Evolutionary conservation across 352 stramenopile genomes (phyloP).

Genomic region (Globisporangium cylindrosporum): DNA sequence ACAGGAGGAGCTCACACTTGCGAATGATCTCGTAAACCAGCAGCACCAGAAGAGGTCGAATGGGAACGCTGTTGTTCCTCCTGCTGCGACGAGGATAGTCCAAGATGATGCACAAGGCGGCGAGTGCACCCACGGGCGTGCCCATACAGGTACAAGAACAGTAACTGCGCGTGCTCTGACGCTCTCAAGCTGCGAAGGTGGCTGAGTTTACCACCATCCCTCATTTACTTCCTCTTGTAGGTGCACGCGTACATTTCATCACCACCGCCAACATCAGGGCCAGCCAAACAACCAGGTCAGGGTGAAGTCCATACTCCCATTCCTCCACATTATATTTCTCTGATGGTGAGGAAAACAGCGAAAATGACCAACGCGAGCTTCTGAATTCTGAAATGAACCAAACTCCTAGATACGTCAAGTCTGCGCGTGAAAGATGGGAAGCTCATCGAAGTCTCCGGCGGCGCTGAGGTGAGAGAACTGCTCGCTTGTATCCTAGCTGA

Average conservation of each 20-base stretch:
- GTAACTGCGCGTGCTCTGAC: background rate
- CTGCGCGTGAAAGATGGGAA: constrained; percentile 47
- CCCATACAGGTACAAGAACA: constrained; percentile 3
- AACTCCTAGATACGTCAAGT: constrained; percentile 15
- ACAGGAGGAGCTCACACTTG: too few species aligned
- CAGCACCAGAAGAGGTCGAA: background rate
- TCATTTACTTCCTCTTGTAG: constrained; percentile 8
- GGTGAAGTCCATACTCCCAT: background rate
- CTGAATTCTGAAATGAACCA: background rate
- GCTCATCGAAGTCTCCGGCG: constrained; percentile 29
- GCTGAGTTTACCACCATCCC: background rate
- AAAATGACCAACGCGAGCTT: too few species aligned
- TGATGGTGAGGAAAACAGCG: too few species aligned
- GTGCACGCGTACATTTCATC: constrained; percentile 27
- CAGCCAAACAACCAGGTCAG: constrained; percentile 18
- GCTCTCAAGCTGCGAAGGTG: too few species aligned
- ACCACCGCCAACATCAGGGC: background rate
- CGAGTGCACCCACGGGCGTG: background rate
- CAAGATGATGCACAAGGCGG: background rate
- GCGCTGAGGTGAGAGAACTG: constrained; percentile 28
- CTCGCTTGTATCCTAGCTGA: background rate
- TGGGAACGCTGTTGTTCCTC: too few species aligned
- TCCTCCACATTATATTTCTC: background rate
- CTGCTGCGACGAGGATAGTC: background rate
- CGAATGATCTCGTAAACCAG: too few species aligned